Base-by-base conservation (phyloP, 2,329 filamentous ascomycete genomes). In the Fusarium coffeatum region DNA sequence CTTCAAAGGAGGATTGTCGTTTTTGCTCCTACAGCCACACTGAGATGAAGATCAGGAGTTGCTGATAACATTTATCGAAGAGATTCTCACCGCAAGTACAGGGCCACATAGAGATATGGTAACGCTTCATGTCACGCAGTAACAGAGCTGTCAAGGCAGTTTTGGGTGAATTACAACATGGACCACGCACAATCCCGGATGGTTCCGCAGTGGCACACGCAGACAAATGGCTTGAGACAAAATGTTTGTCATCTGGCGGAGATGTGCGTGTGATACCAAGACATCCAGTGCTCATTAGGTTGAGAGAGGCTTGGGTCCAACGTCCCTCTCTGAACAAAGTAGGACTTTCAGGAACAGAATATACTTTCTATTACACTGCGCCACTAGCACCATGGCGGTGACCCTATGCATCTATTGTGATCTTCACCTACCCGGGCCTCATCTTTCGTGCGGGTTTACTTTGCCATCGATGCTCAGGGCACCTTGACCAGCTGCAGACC, bases 221-320 rank as follows among this genome's bases (percentile, higher is more conserved):
- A 64, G 54, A 40, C 51, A 50, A 48, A 53, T 61, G 63, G 55
- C 70, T 66, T 65, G 58, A 69, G 66, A 64, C 65, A 69, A 72
- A 72, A 60, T 72, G 63, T 70, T 68, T 74, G 73, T 73, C 69
- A 64, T 61, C 59, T 46, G 20, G 55, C 59, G 67, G 64, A 55
- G 49, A 64, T 60, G 49, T 30, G 66, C 47, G 58, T 64, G 73
- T 64, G 55, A 53, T 55, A 64, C 64, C 32, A 67, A 37, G 45
- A 41, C 50, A 40, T 16, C 25, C 25, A n/a, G 27, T 59, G 13
- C 25, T 20, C 48, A 40, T 50, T 48, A 64, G 27, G 32, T 34
- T 48, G 42, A 58, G 45, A 23, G 37, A 51, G 47, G n/a, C 32
- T 47, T 56, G 27, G 12, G 37, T 13, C 37, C 22, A 45, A 10